Evolutionary conservation across 2,329 filamentous ascomycete species (phyloP).

Genomic region (Teratosphaeria viscida): DNA sequence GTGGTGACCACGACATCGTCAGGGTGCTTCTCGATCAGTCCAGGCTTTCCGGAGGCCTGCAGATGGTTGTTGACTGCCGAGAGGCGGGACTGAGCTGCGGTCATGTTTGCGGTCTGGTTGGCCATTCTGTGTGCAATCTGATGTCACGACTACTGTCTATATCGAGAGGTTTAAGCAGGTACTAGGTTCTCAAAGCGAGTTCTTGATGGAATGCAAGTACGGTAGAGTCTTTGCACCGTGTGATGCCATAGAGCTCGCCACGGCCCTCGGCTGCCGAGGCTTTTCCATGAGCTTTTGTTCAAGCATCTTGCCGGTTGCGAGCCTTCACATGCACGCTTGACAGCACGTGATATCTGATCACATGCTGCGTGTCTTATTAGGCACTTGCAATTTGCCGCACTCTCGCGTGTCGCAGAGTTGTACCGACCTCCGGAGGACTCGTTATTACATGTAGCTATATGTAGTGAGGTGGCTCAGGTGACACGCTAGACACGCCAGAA

Average conservation of each 20-base stretch:
- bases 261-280: not conserved
- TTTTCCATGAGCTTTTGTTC: not conserved
- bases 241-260: not conserved
- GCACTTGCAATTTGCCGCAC: no score
- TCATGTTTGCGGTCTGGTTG: slow-evolving; percentile 9
- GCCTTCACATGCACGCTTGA: not conserved
- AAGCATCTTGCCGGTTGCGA: not conserved
- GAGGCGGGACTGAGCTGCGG: slow-evolving; percentile 34
- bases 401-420: not conserved
- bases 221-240: not conserved
- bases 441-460: no score
- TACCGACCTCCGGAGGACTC: no score
- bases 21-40: slow-evolving; percentile 43
- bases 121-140: not conserved
- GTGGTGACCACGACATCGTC: slow-evolving; percentile 81
- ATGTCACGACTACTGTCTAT: not conserved
- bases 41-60: slow-evolving; percentile 32
- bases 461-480: no score
- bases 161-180: no score
- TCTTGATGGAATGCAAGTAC: not conserved
- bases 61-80: slow-evolving; percentile 50
- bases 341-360: not conserved
- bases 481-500: not conserved
- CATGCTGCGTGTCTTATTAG: not conserved
- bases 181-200: not conserved